Evolutionary conservation across 768 basidiomycete genomes (phyloP).

Genomic region (Sistotremastrum suecicum): DNA sequence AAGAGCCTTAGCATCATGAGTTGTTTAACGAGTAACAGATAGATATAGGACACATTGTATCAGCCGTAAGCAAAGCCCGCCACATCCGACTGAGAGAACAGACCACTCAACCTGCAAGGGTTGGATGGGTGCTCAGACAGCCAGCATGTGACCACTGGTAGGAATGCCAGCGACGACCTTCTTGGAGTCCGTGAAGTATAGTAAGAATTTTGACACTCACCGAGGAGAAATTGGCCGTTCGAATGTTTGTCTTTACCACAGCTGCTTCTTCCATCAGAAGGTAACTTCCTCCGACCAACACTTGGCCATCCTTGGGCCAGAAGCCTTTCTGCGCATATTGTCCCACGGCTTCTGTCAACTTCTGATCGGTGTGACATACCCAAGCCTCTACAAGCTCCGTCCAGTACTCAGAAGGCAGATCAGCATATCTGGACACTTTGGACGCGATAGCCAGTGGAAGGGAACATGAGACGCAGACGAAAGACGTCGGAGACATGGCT

Average conservation of each 20-base stretch:
- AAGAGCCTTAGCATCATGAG: slow-evolving; percentile 56
- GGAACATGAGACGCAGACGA: slow-evolving; percentile 70
- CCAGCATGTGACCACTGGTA: slow-evolving; percentile 44
- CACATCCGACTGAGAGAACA: slow-evolving; percentile 15
- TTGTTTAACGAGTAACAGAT: slow-evolving; percentile 67
- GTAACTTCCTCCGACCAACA: slow-evolving; percentile 84
- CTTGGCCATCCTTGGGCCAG: slow-evolving; percentile 61
- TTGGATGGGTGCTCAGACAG: slow-evolving; percentile 6
- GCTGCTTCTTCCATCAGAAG: slow-evolving; percentile 58
- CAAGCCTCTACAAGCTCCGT: slow-evolving; percentile 93
- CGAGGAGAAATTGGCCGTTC: slow-evolving; percentile 25
- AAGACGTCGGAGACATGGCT: slow-evolving; percentile 40
- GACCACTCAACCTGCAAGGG: slow-evolving; percentile 6
- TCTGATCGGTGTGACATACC: slow-evolving; percentile 95
- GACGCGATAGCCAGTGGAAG: slow-evolving; percentile 42
- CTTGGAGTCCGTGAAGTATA: slow-evolving; percentile 31
- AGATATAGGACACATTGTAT: slow-evolving; percentile 90
- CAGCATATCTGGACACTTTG: slow-evolving; percentile 44
- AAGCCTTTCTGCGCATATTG: slow-evolving; percentile 50
- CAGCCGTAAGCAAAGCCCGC: slow-evolving; percentile 50
- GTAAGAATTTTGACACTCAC: slow-evolving; percentile 31
- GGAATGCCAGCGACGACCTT: slow-evolving; percentile 73
- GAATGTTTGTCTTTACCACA: slow-evolving; percentile 34
- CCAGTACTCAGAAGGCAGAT: slow-evolving; percentile 95
- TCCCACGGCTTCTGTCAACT: slow-evolving; percentile 54